Base-by-base conservation (phyloP, 495 filamentous ascomycete genomes). In the Polyplosphaeria fusca region DNA sequence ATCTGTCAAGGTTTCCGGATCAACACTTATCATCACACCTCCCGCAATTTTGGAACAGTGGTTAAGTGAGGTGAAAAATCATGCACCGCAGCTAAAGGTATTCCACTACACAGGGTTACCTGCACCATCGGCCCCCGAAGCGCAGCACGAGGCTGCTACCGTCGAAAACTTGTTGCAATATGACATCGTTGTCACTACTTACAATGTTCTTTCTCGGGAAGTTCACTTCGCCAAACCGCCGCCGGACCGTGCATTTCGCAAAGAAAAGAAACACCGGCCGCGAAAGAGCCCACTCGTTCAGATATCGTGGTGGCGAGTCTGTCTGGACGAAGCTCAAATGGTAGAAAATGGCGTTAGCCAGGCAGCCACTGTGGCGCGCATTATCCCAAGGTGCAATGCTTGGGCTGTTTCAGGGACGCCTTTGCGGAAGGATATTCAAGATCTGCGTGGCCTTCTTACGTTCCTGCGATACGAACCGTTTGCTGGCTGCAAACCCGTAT, bases 341-440 rank as follows among this genome's bases (percentile, higher is more conserved):
- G 80, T 96, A 28, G 92, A 95, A 52, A 89, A 81, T 57, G 89
- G 89, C 45, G 82, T 92, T 5, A 91, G 82, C 66, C 86, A 87
- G 52, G 88, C 92, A 14, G 90, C 93, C 1, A 81, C 78, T 57
- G 80, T 96, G 27, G 91, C 92, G 16, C 77, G 83, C 23, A 70
- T 84, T 19, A 88, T 98, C 56, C 90, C 91, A 48, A 78, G 92
- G 22, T 68, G 87, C 55, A 92, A 93, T 71, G 83, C 89, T 9
- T 96, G 93, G 93, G 89, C 83, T 23, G 82, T 98, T n/a, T 90
- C 89, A 2, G 93, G 92, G 18, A 98, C 93, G 0, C 93, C 93
- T 1, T 76, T 96, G 20, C 82, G 85, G 49, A 91, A 87, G 65
- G 79, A 91, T 50, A 79, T 91, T 7, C 81, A 85, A 68, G 82